Base-by-base conservation (phyloP, 306 rosid species). In the Gillenia trifoliata region DNA sequence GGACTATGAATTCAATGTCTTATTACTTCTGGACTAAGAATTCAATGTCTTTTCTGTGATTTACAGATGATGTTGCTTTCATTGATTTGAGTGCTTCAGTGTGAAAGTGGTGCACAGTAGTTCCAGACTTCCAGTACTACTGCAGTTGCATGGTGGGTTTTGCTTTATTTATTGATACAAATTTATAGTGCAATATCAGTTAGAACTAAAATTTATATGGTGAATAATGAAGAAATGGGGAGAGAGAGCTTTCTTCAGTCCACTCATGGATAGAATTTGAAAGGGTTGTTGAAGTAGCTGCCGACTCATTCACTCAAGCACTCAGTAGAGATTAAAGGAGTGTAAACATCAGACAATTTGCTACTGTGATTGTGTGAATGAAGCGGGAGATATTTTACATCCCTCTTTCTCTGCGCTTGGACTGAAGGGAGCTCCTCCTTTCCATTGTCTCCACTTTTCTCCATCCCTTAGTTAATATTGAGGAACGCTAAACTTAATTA, bases 401-500 rank as follows among this genome's bases (percentile, higher is more conserved):
- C 89, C 78, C 84, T 66, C 86, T 83, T 85, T 77, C 81, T 82
- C 86, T 82, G 55, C 83, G 86, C 89, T 85, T 85, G 89, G 89
- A 85, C 86, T 85, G 89, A 85, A 85, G 86, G 89, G 89, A 85
- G 89, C 89, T 82, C 89, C 89, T 84, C 86, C 86, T 75, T 65
- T 65, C 34, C 67, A 73, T 77, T 72, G 17, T 40, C 23, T 66
- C 60, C 74, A 62, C 31, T 38, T 50, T 59, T n/a, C 63, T 74
- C 56, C 60, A n/a, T 54, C 25, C 4, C 25, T 54, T 8, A 54
- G 25, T 54, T 54, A 54, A 45, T 19, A 19, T 45, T 45, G 7
- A 8, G 40, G 40, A 36, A 11, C 40, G 8, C 11, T 36, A 8
- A 36, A 8, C 40, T 36, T 7, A 36, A 11, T 36, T 19, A 50